Base-by-base conservation (phyloP, 306 rosid species). In the Rosa multiflora region DNA sequence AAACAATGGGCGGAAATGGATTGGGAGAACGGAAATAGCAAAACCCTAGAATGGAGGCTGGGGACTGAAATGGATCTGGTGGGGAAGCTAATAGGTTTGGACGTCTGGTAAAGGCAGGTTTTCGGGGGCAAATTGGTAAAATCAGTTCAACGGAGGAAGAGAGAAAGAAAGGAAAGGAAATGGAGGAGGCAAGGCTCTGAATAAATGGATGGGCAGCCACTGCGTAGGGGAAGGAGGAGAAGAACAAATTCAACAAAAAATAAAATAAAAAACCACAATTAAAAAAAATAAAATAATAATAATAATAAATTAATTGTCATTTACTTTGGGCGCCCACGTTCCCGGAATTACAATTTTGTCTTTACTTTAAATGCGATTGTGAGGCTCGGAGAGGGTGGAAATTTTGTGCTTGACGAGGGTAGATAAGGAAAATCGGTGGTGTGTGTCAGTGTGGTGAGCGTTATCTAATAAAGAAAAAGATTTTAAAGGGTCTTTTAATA, bases 41-140 rank as follows among this genome's bases (percentile, higher is more conserved):
- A 51, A 79, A 79, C 73, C 69, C 75, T 72, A 84, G 71, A 64
- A 85, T 82, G 86, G 84, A 76, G 80, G 69, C 74, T 51, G 87
- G 10, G 78, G 37, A 77, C 66, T 74, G 85, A 42, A 84, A 75
- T 74, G 89, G 90, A 91, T 89, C 90, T 85, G 88, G 81, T 42
- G 78, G 70, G 73, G 79, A 49, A 17, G 75, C 76, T 9, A 40
- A 32, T 15, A 6, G 67, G 53, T 29, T 29, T 29, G 32, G 32
- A 29, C 32, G 32, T 43, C 8, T 2, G 10, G 42, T 7, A 0
- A 46, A 32, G 75, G 79, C 74, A 82, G 83, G 88, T 70, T 39
- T 61, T 4, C 73, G 14, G 81, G 83, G 89, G 81, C 55, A 78
- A 46, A 74, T 23, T 5, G 13, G 89, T 90, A 81, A 85, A 61